These are phyloP conservation scores for Dryas integrifolia DNA, from an alignment of 331 rosid species.

Conservation along the genomic window DNA sequence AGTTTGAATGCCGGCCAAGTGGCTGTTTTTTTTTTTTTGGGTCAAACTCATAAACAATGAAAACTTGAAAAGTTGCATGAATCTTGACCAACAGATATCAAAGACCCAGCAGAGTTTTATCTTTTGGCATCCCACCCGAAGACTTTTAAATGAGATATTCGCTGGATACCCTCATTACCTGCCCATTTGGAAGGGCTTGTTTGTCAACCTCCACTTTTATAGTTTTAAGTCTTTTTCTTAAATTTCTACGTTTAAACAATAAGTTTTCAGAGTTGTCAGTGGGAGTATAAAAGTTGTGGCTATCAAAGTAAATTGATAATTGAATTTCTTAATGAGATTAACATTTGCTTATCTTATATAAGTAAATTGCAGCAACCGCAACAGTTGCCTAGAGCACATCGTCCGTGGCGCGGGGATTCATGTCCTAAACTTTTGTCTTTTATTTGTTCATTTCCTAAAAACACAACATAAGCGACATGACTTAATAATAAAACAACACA, in stretches of 20 bases:
- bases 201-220: conserved; percentile 16
- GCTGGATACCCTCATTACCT: neutral
- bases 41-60: too few relatives aligned
- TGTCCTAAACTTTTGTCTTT: conserved; percentile 7
- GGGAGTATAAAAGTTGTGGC: too few relatives aligned
- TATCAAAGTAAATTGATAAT: too few relatives aligned
- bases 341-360: neutral
- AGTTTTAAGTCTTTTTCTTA: neutral
- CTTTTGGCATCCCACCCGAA: conserved; percentile 9
- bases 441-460: neutral
- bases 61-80: too few relatives aligned
- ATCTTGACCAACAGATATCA: neutral
- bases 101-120: conserved; percentile 10
- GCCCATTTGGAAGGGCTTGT: conserved; percentile 26
- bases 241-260: neutral
- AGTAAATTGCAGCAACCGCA: neutral
- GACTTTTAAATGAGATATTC: neutral
- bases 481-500: neutral
- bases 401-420: conserved; percentile 27
- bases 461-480: neutral
- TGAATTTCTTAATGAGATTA: too few relatives aligned
- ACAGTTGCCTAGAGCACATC: conserved; percentile 8
- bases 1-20: neutral
- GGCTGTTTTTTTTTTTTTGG: neutral
- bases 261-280: too few relatives aligned